These are phyloP conservation scores for Maudiozyma turicensis DNA, from an alignment of 805 yeast genomes.

Conservation along the genomic window DNA sequence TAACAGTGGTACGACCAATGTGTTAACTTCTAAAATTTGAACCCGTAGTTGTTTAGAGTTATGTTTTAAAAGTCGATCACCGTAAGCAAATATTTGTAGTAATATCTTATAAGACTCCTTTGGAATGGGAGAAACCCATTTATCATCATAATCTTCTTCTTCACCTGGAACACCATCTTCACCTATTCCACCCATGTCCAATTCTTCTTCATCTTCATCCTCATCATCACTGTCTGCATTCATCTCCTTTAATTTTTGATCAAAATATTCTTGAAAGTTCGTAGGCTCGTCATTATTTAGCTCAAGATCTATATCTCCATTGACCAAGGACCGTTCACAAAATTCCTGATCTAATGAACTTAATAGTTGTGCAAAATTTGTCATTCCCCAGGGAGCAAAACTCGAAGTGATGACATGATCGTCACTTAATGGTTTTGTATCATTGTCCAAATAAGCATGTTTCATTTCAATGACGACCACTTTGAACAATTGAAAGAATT, in stretches of 20 bases:
- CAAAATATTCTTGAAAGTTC: slow-evolving; percentile 29
- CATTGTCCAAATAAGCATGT: slow-evolving; percentile 28
- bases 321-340: slow-evolving; percentile 9
- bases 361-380: slow-evolving; percentile 35
- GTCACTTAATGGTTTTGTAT: slow-evolving; percentile 9
- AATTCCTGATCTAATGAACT: slow-evolving; percentile 33
- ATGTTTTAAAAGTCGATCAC: slow-evolving; percentile 61
- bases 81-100: slow-evolving; percentile 54
- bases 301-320: neutral
- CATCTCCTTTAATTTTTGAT: slow-evolving; percentile 18
- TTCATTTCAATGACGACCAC: slow-evolving; percentile 44
- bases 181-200: slow-evolving; percentile 11
- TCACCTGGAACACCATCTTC: neutral
- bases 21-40: slow-evolving; percentile 45
- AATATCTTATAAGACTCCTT: slow-evolving; percentile 47
- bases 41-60: slow-evolving; percentile 47
- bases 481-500: slow-evolving; percentile 62
- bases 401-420: slow-evolving; percentile 17
- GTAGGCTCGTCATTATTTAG: slow-evolving; percentile 28
- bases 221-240: slow-evolving; percentile 32
- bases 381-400: slow-evolving; percentile 55
- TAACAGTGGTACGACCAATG: slow-evolving; percentile 39
- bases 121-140: slow-evolving; percentile 67
- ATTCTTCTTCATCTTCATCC: slow-evolving; percentile 15
- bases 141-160: slow-evolving; percentile 24